These are phyloP conservation scores for Epichloe coenophiala DNA, from an alignment of 2,329 filamentous ascomycete species.

Conservation along the genomic window DNA sequence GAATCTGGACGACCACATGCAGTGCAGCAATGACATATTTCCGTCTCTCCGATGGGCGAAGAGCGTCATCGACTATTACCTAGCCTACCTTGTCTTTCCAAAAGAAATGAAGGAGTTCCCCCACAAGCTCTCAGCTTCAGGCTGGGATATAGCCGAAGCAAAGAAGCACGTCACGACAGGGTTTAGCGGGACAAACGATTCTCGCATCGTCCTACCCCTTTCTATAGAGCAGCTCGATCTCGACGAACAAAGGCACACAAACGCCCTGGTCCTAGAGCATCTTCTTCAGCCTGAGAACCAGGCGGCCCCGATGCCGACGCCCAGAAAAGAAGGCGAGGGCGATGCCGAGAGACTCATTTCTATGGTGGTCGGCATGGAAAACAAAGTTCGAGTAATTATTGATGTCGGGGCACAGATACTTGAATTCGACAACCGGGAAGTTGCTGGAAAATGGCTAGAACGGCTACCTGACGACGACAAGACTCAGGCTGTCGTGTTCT, in stretches of 20 bases:
- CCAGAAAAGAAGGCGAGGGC: neutral
- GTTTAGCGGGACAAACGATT: slow-evolving; percentile 60
- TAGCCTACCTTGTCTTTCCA: slow-evolving; percentile 44
- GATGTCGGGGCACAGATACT: slow-evolving; percentile 61
- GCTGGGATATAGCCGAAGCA: slow-evolving; percentile 47
- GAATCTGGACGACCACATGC: slow-evolving; percentile 41
- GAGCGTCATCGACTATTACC: slow-evolving; percentile 47
- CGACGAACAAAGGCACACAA: slow-evolving; percentile 44
- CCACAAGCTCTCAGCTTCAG: slow-evolving; percentile 48
- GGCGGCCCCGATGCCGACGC: slow-evolving; percentile 3
- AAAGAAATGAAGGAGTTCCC: slow-evolving; percentile 50
- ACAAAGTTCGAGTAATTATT: slow-evolving; percentile 43
- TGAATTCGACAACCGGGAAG: slow-evolving; percentile 42
- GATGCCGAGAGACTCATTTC: slow-evolving; percentile 29
- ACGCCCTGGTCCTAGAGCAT: slow-evolving; percentile 49
- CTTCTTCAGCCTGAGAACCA: slow-evolving; percentile 42
- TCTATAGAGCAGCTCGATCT: slow-evolving; percentile 43
- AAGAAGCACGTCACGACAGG: slow-evolving; percentile 42
- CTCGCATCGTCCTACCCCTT: slow-evolving; percentile 41
- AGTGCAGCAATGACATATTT: slow-evolving; percentile 37
- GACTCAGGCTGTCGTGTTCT: slow-evolving; percentile 36
- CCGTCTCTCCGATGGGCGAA: slow-evolving; percentile 38
- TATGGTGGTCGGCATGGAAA: slow-evolving; percentile 22
- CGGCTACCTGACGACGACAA: neutral
- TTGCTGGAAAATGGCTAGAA: slow-evolving; percentile 41